Conservation (phyloP, 2,329 filamentous ascomycete genomes). For the Botrytis aclada region DNA sequence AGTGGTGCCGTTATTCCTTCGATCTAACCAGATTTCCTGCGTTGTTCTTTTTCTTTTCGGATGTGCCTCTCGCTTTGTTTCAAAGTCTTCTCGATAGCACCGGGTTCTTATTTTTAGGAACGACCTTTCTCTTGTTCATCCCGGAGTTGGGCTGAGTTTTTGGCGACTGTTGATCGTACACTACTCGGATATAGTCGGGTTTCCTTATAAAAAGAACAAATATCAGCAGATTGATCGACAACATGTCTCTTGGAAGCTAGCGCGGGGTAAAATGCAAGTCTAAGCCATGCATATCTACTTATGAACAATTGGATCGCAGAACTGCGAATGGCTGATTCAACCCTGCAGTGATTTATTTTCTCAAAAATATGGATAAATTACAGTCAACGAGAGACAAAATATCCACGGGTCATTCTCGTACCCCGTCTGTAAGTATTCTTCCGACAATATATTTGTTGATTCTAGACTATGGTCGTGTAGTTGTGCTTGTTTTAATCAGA, state of each 20-base stretch:
- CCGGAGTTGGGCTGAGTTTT: neutral
- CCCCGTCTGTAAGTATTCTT: neutral
- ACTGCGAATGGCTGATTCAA: neutral
- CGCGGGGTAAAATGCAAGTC: neutral
- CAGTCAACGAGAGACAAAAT: neutral
- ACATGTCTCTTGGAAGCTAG: neutral
- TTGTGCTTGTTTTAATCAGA: neutral
- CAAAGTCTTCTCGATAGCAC: neutral
- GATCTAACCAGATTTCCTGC: rapidly evolving
- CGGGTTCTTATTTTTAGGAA: neutral
- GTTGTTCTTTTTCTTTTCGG: neutral
- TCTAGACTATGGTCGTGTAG: neutral
- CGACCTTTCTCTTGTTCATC: neutral
- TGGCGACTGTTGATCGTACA: neutral
- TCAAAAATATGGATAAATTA: neutral
- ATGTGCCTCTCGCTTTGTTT: neutral
- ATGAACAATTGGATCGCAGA: neutral
- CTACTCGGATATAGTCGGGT: neutral
- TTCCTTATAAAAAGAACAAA: neutral
- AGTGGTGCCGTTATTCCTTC: neutral
- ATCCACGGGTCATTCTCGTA: neutral
- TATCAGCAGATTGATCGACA: neutral
- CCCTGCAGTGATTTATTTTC: rapidly evolving
- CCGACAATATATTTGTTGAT: neutral
- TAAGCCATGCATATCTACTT: neutral